These are phyloP conservation scores for Termitomyces sp. DNA, from an alignment of 768 basidiomycete genomes.

Conservation along the genomic window DNA sequence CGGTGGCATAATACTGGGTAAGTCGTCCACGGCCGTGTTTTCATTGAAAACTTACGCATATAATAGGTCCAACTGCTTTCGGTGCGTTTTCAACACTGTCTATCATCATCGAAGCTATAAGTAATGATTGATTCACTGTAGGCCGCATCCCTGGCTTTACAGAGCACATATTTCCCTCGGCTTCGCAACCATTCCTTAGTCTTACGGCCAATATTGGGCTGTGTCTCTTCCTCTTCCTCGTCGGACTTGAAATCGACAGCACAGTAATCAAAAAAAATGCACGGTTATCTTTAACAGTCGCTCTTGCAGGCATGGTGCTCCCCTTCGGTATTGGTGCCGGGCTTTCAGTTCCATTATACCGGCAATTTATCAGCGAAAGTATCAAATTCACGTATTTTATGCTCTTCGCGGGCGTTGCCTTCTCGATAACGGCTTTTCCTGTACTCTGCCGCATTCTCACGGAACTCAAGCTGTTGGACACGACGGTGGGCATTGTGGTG, in stretches of 20 bases:
- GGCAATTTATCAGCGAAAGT: constrained; percentile 59
- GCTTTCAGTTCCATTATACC: constrained; percentile 59
- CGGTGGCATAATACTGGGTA: constrained; percentile 85
- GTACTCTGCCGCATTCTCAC: constrained; percentile 84
- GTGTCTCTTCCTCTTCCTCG: constrained; percentile 85
- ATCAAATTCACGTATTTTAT: constrained; percentile 85
- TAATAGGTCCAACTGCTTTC: constrained; percentile 44
- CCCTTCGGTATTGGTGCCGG: constrained; percentile 85
- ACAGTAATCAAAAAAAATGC: constrained; percentile 75
- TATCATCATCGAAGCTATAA: neutral
- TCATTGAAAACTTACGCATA: constrained; percentile 3
- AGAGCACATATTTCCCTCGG: constrained; percentile 70
- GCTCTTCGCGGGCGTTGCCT: constrained; percentile 91
- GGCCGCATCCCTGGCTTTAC: constrained; percentile 90
- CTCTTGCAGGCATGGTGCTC: constrained; percentile 76
- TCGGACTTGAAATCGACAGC: constrained; percentile 88
- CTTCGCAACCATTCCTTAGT: constrained; percentile 70
- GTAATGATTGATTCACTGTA: constrained; percentile 4
- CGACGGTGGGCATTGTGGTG: constrained; percentile 87
- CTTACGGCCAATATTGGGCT: constrained; percentile 88
- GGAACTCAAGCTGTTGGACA: constrained; percentile 87
- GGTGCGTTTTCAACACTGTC: constrained; percentile 17
- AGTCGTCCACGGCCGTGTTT: constrained; percentile 39
- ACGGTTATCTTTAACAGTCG: constrained; percentile 59
- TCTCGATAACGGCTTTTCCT: constrained; percentile 83